Evolutionary conservation across 345 rosid species (phyloP).

Genomic region (Syzygium aqueum): DNA sequence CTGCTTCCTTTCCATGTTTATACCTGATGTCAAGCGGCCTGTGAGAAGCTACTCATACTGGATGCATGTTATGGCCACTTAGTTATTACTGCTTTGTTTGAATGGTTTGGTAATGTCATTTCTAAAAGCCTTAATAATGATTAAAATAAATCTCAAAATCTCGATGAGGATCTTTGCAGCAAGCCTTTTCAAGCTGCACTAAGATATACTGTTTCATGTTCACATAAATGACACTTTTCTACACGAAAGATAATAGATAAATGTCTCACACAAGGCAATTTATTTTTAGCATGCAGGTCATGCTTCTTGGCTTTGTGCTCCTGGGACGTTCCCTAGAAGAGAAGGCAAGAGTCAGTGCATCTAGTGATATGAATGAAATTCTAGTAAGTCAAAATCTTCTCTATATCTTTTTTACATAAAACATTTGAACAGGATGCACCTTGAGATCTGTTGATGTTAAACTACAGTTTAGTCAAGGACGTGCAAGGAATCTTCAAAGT

Average conservation of each 20-base stretch:
- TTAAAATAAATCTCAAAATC: neutral
- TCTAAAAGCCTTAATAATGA: neutral
- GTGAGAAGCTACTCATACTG: neutral
- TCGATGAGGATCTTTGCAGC: neutral
- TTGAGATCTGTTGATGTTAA: neutral
- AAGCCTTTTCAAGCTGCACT: neutral
- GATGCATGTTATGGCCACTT: neutral
- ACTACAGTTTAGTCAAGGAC: neutral
- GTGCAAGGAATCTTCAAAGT: neutral
- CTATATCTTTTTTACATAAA: neutral
- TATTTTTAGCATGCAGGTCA: conserved; percentile 84
- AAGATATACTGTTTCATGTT: neutral
- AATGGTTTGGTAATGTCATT: neutral
- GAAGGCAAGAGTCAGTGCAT: conserved; percentile 74
- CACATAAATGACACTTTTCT: neutral
- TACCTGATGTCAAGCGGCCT: neutral
- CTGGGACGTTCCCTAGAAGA: conserved; percentile 95
- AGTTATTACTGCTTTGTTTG: neutral
- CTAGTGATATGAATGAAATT: conserved; percentile 94
- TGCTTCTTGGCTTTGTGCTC: conserved; percentile 97
- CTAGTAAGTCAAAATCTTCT: conserved; percentile 38
- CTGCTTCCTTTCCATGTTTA: conserved; percentile 1
- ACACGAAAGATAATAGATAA: neutral
- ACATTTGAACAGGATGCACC: neutral
- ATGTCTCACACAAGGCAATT: conserved; percentile 34